Conservation (phyloP, 495 filamentous ascomycete genomes). For the Aspergillus incahuasiensis region DNA sequence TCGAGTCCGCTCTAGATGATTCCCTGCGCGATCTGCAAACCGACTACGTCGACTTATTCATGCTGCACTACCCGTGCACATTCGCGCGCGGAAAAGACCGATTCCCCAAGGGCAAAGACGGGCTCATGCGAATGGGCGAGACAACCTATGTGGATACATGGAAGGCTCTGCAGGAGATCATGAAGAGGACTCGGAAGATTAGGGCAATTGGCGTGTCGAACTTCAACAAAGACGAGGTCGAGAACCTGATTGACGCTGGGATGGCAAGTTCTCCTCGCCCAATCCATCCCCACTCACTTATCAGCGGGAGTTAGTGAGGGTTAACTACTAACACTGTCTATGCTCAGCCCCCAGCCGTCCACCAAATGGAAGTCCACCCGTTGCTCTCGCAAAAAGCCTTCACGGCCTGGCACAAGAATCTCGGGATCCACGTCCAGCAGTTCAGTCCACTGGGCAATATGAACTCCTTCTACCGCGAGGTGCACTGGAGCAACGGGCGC, state of each 20-base stretch:
- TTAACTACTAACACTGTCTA: not conserved
- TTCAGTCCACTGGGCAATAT: slow-evolving; percentile 66
- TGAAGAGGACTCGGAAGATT: slow-evolving; percentile 45
- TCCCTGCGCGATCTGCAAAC: slow-evolving; percentile 56
- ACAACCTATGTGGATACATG: slow-evolving; percentile 42
- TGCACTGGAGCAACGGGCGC: slow-evolving; percentile 22
- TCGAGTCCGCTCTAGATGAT: slow-evolving; percentile 50
- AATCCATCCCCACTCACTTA: not conserved
- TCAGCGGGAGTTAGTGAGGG: not conserved
- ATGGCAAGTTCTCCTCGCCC: not conserved
- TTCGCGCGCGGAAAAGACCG: slow-evolving; percentile 31
- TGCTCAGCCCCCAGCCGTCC: slow-evolving; percentile 47
- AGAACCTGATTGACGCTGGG: slow-evolving; percentile 46
- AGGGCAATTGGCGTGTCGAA: slow-evolving; percentile 72
- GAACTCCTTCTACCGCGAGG: slow-evolving; percentile 58
- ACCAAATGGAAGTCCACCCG: slow-evolving; percentile 60
- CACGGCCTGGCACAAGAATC: slow-evolving; percentile 42
- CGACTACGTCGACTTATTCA: slow-evolving; percentile 62
- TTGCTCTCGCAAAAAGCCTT: slow-evolving; percentile 57
- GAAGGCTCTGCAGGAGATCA: slow-evolving; percentile 58
- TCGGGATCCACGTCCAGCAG: slow-evolving; percentile 56
- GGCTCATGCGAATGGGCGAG: slow-evolving; percentile 30
- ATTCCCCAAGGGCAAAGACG: slow-evolving; percentile 36
- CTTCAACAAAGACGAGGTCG: slow-evolving; percentile 58
- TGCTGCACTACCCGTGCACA: slow-evolving; percentile 61